Percentiles rank a stretch among this genome's conserved stretches.
Conservation (phyloP, 176 grass and related monocot genomes). For the Chloris gayana region DNA sequence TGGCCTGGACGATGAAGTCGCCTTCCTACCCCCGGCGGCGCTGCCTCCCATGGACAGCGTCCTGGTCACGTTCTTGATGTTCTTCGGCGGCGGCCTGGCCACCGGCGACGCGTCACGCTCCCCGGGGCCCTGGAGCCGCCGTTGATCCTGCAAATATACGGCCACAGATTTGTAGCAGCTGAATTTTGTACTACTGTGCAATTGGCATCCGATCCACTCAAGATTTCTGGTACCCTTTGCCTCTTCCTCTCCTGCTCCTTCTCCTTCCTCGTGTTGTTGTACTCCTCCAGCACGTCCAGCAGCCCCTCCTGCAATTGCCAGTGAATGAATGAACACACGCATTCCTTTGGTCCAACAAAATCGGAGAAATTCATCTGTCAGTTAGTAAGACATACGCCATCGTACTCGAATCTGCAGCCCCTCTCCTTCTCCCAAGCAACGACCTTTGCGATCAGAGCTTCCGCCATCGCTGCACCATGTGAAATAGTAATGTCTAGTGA, state of each 20-base stretch:
- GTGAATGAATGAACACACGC: not conserved
- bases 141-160: slow-evolving; percentile 33
- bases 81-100: slow-evolving; percentile 34
- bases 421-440: slow-evolving; percentile 74
- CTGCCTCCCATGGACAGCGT: slow-evolving; percentile 44
- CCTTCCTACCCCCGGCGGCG: not conserved
- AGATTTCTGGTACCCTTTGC: slow-evolving; percentile 24
- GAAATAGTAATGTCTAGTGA: not conserved
- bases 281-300: slow-evolving; percentile 26
- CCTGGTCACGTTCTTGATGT: slow-evolving; percentile 52
- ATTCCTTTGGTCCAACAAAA: not conserved
- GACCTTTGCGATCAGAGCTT: slow-evolving; percentile 55
- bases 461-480: slow-evolving; percentile 63
- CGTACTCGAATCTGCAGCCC: slow-evolving; percentile 60
- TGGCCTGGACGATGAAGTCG: slow-evolving; percentile 23
- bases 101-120: slow-evolving; percentile 38
- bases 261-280: slow-evolving; percentile 41
- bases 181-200: not conserved
- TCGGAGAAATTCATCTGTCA: not conserved
- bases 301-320: slow-evolving; percentile 18
- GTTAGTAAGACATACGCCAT: slow-evolving; percentile 52
- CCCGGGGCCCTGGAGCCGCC: slow-evolving; percentile 23
- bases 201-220: not conserved
- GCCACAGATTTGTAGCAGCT: not conserved
- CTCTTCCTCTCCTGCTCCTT: slow-evolving; percentile 52